A percentile compares a stretch with the other conserved stretches of the same genome.
phyloP scores from a whole-genome alignment of 805 yeast genomes.

The Saccharomycopsis capsularis region DNA sequence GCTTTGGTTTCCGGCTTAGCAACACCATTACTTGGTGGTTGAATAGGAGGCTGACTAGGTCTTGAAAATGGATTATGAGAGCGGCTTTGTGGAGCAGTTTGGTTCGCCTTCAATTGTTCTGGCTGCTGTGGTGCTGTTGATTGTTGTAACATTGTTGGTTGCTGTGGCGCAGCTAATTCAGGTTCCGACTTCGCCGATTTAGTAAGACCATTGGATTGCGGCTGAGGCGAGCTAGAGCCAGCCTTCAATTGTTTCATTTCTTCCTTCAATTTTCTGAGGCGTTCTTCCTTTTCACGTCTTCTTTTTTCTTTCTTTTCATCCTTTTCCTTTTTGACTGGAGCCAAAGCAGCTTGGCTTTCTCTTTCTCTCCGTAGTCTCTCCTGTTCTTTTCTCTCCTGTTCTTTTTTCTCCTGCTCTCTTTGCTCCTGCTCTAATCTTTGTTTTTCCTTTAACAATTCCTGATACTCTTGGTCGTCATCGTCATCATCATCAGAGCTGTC shows the following conservation, averaged over 20 bases:
- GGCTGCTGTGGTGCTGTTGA: background rate
- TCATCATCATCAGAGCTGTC: conserved; percentile 24
- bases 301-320: conserved; percentile 18
- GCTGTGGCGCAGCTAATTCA: background rate
- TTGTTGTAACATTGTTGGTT: background rate
- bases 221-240: background rate
- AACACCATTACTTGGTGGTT: no score
- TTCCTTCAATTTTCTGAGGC: conserved; percentile 19
- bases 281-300: conserved; percentile 19
- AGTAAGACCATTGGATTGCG: background rate
- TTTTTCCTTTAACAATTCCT: conserved; percentile 39
- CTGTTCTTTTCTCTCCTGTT: conserved; percentile 24
- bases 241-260: conserved; percentile 20
- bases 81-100: conserved; percentile 1
- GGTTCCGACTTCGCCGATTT: background rate
- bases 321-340: conserved; percentile 3
- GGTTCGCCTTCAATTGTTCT: background rate
- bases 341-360: conserved; percentile 6
- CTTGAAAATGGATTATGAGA: conserved; percentile 15
- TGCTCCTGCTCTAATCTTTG: conserved; percentile 28
- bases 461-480: conserved; percentile 41
- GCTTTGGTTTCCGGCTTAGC: background rate
- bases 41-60: no score
- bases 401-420: conserved; percentile 35
- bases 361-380: conserved; percentile 7